Conservation (phyloP, 75 land plant species). For the Chamaecyparis obtusa region DNA sequence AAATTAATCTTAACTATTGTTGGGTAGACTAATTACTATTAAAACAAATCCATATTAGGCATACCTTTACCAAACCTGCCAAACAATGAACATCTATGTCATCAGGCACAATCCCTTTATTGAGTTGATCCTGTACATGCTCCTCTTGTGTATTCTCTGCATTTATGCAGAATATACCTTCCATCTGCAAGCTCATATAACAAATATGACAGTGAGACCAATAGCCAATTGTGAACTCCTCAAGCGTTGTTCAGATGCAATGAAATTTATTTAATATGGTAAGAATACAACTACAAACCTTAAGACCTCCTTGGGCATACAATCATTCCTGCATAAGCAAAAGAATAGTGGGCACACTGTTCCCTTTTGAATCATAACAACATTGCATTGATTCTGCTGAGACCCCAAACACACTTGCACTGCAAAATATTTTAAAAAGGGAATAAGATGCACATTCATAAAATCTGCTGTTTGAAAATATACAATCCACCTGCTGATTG, state of each 20-base stretch:
- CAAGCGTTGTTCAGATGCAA: background rate
- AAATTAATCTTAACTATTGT: background rate
- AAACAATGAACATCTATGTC: conserved; percentile 95
- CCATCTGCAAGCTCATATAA: conserved; percentile 54
- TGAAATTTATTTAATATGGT: background rate
- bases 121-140: conserved; percentile 86
- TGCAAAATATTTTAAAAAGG: conserved; percentile 27
- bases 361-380: conserved; percentile 78
- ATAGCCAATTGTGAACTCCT: background rate
- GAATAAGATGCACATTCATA: background rate
- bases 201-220: background rate
- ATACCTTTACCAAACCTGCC: conserved; percentile 91
- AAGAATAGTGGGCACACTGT: conserved; percentile 93
- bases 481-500: background rate
- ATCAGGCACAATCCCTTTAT: conserved; percentile 85
- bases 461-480: background rate
- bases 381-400: conserved; percentile 99
- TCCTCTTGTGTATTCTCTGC: conserved; percentile 94
- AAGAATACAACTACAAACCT: conserved; percentile 45
- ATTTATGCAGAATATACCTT: conserved; percentile 95
- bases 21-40: background rate
- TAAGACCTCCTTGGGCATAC: conserved; percentile 86
- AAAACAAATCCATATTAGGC: background rate
- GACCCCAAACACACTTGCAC: conserved; percentile 86
- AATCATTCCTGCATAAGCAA: conserved; percentile 87